These are phyloP conservation scores for Lentinus tigrinus DNA, from an alignment of 768 basidiomycete species.

Conservation along the genomic window DNA sequence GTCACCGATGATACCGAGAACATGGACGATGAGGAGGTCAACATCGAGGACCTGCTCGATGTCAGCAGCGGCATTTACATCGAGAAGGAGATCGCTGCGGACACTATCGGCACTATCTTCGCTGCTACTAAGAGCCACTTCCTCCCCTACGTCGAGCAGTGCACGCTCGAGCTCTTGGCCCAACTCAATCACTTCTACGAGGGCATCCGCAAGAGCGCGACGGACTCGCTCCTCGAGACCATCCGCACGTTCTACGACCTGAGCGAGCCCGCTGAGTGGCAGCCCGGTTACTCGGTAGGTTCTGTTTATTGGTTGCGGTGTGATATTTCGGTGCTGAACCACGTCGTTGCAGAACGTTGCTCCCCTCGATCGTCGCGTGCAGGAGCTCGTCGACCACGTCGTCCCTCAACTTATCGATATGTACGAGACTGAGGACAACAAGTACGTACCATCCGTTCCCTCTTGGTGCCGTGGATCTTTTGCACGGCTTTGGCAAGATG, in stretches of 20 bases:
- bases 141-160: slow-evolving; percentile 87
- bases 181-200: slow-evolving; percentile 94
- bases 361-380: slow-evolving; percentile 66
- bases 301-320: background rate
- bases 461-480: slow-evolving; percentile 33
- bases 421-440: slow-evolving; percentile 95
- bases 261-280: slow-evolving; percentile 80
- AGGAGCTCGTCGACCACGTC: slow-evolving; percentile 74
- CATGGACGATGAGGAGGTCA: slow-evolving; percentile 64
- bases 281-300: slow-evolving; percentile 68
- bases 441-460: slow-evolving; percentile 46
- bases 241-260: slow-evolving; percentile 91
- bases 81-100: slow-evolving; percentile 98
- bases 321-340: background rate
- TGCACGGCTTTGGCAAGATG: slow-evolving; percentile 33
- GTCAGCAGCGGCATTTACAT: slow-evolving; percentile 96
- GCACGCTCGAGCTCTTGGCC: slow-evolving; percentile 72
- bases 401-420: slow-evolving; percentile 78
- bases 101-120: slow-evolving; percentile 92
- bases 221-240: slow-evolving; percentile 84
- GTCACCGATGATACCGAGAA: slow-evolving; percentile 59
- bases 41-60: slow-evolving; percentile 84
- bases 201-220: slow-evolving; percentile 92
- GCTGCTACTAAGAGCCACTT: slow-evolving; percentile 78
- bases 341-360: slow-evolving; percentile 26